A percentile compares a stretch with the other conserved stretches of the same genome.
Conservation (phyloP, 1,284 basidiomycete species). For the Tilletia caries region DNA sequence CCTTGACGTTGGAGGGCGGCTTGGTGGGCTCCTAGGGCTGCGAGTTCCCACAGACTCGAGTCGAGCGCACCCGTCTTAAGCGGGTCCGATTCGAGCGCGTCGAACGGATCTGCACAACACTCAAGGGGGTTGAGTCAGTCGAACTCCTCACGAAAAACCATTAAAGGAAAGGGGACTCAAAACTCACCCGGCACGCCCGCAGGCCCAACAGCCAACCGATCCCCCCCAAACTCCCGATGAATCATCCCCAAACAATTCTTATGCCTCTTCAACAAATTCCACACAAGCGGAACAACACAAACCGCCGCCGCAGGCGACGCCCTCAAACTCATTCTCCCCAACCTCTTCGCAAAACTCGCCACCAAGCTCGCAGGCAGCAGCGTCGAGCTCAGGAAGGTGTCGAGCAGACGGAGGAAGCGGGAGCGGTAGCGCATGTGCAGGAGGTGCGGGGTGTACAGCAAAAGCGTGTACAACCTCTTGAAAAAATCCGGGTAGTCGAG, state of each 20-base stretch:
- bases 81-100: constrained; percentile 68
- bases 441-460: constrained; percentile 59
- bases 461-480: constrained; percentile 82
- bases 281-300: constrained; percentile 85
- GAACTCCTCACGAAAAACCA: too few species aligned
- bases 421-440: constrained; percentile 89
- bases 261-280: constrained; percentile 90
- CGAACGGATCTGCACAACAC: constrained; percentile 60
- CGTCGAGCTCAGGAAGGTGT: constrained; percentile 86
- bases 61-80: constrained; percentile 73
- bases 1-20: constrained; percentile 16
- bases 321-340: constrained; percentile 75
- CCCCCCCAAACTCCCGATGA: constrained; percentile 59
- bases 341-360: constrained; percentile 88
- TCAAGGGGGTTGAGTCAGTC: background rate
- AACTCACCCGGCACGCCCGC: constrained; percentile 24
- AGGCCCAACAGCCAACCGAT: constrained; percentile 43
- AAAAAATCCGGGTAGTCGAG: constrained; percentile 96
- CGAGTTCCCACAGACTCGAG: constrained; percentile 88
- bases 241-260: constrained; percentile 89
- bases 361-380: constrained; percentile 83
- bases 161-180: too few species aligned
- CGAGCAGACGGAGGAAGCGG: constrained; percentile 87
- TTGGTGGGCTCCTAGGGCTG: constrained; percentile 61
- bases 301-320: constrained; percentile 88